Conservation (phyloP, 176 grass and related monocot genomes). For the Carex myosuroides region DNA sequence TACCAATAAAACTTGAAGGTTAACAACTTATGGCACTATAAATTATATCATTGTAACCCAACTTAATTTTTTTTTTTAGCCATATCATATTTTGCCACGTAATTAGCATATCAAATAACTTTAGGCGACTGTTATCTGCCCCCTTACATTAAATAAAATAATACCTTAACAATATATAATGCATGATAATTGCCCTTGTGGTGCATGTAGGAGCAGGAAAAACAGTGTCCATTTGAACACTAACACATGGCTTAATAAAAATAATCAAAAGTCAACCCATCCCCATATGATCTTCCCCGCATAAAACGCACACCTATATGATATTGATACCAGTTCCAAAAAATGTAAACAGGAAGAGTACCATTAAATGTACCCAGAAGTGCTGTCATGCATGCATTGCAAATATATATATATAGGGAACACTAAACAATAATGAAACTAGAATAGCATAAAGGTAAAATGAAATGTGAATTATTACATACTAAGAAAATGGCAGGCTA, state of each 20-base stretch:
- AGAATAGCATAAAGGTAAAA: not conserved
- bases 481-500: not conserved
- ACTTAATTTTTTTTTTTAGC: not conserved
- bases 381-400: not conserved
- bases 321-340: not conserved
- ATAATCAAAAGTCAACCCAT: slow-evolving; percentile 25
- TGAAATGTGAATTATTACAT: not conserved
- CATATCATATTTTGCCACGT: not conserved
- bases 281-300: slow-evolving; percentile 26
- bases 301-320: slow-evolving; percentile 2
- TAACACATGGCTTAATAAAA: slow-evolving; percentile 22
- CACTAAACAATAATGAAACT: not conserved
- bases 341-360: not conserved
- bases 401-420: not conserved
- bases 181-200: not conserved
- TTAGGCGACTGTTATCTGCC: not conserved
- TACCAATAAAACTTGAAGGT: not conserved
- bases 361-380: not conserved
- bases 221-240: not conserved
- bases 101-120: not conserved
- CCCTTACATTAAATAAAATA: not conserved
- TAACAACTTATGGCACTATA: not conserved
- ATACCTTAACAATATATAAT: not conserved
- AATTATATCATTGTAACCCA: not conserved
- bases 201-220: not conserved